A percentile compares a stretch with the other conserved stretches of the same genome.
Evolutionary conservation across 1,284 basidiomycete genomes (phyloP).

Genomic region (Irpex rosettiformis): DNA sequence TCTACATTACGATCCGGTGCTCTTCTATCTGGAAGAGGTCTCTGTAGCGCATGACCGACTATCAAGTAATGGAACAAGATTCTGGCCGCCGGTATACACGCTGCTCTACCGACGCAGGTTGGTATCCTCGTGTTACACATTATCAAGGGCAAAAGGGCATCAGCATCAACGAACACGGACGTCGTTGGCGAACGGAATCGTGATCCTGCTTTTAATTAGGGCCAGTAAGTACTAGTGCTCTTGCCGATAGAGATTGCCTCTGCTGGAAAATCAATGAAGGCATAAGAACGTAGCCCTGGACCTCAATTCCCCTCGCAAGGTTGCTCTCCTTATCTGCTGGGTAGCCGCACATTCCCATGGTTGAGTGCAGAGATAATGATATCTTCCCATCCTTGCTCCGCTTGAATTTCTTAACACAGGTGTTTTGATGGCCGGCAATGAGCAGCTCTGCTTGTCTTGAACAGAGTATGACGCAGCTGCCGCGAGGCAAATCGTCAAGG

Average conservation of each 20-base stretch:
- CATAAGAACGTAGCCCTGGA: constrained; percentile 9
- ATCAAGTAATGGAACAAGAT: neutral
- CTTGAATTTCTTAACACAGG: neutral
- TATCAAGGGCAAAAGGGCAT: neutral
- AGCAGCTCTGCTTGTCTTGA: neutral
- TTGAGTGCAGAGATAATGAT: neutral
- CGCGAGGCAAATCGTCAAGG: constrained; percentile 4
- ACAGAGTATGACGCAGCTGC: neutral
- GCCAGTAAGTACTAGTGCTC: neutral
- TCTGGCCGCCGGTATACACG: neutral
- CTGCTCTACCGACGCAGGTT: constrained; percentile 10
- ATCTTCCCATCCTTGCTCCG: neutral
- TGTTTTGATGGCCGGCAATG: constrained; percentile 16
- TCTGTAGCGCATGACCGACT: neutral
- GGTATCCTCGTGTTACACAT: constrained; percentile 16
- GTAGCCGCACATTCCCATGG: neutral
- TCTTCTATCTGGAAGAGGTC: neutral
- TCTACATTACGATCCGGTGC: neutral
- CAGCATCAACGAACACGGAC: neutral
- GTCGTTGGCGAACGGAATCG: constrained; percentile 11
- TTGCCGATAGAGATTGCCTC: constrained; percentile 12
- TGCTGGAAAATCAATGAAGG: constrained; percentile 17
- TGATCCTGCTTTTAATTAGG: constrained; percentile 4
- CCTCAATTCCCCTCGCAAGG: constrained; percentile 17
- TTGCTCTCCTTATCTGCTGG: constrained; percentile 20